Conservation (phyloP, 768 basidiomycete genomes). For the Cystofilobasidium macerans region DNA sequence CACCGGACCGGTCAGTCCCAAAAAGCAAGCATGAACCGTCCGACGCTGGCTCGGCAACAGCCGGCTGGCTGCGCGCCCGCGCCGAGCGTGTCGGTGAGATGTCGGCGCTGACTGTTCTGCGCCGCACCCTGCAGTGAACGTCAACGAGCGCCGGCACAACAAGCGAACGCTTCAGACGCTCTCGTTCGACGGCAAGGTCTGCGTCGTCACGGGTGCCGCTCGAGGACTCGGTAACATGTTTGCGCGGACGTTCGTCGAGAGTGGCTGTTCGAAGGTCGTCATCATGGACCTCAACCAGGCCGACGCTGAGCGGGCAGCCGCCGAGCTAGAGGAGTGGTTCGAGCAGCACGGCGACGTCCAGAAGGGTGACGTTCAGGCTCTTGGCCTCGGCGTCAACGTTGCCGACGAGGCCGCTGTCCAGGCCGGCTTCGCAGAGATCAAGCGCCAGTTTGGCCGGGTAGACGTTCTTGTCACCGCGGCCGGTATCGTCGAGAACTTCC, state of each 20-base stretch:
- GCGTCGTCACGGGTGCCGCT: conserved; percentile 79
- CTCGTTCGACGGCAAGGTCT: conserved; percentile 54
- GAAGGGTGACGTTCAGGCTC: conserved; percentile 51
- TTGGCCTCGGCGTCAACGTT: conserved; percentile 79
- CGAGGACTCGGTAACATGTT: conserved; percentile 83
- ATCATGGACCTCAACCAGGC: conserved; percentile 68
- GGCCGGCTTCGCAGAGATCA: conserved; percentile 54
- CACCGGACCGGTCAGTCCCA: not conserved
- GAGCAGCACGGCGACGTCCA: conserved; percentile 45
- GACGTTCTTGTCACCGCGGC: conserved; percentile 84
- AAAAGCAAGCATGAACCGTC: too few species aligned
- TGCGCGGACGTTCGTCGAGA: conserved; percentile 77
- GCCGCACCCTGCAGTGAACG: conserved; percentile 31
- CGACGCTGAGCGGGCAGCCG: conserved; percentile 57
- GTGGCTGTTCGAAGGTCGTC: conserved; percentile 68
- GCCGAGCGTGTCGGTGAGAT: not conserved
- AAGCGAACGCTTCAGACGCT: conserved; percentile 55
- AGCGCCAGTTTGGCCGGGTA: conserved; percentile 47
- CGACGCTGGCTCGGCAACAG: too few species aligned
- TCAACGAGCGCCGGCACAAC: conserved; percentile 35
- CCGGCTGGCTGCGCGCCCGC: too few species aligned
- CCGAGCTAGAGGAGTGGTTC: conserved; percentile 54
- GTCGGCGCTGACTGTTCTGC: not conserved
- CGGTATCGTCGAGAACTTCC: conserved; percentile 73
- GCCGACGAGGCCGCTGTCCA: conserved; percentile 69